Percentiles rank a stretch among this genome's conserved stretches.
phyloP scores from a whole-genome alignment of 495 filamentous ascomycete species.

The Rusavskia elegans region DNA sequence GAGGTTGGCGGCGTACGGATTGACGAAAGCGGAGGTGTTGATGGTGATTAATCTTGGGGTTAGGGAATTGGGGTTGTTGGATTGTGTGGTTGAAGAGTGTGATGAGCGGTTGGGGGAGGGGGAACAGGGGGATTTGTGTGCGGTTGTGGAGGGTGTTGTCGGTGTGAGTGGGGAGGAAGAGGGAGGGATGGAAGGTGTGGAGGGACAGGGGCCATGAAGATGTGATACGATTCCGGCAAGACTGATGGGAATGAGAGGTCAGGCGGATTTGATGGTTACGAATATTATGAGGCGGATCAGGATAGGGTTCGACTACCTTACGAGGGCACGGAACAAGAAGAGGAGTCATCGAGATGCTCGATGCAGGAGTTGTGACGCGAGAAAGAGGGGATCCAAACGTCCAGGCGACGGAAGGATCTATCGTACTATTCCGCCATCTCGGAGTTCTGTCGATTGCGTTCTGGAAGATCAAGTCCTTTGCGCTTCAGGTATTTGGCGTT shows the following conservation, averaged over 20 bases:
- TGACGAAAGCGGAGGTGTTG: conserved; percentile 46
- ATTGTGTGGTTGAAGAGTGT: conserved; percentile 33
- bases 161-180: conserved; percentile 3
- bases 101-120: conserved; percentile 25
- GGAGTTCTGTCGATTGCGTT: background rate
- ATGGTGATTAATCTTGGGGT: conserved; percentile 47
- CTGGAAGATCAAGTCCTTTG: conserved; percentile 37
- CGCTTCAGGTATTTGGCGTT: conserved; percentile 63
- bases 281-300: no score
- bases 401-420: background rate
- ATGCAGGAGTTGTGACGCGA: no score
- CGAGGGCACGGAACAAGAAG: no score
- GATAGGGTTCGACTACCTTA: no score
- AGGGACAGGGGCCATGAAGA: no score
- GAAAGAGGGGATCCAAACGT: background rate
- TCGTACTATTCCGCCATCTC: background rate
- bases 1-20: conserved; percentile 27
- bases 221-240: no score
- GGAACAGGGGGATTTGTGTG: conserved; percentile 21
- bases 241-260: no score
- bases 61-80: conserved; percentile 21
- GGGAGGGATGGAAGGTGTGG: conserved; percentile 3
- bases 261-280: no score
- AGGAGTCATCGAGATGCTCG: no score
- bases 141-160: conserved; percentile 21